Base-by-base conservation (phyloP, 345 rosid species). In the Excoecaria agallocha region DNA sequence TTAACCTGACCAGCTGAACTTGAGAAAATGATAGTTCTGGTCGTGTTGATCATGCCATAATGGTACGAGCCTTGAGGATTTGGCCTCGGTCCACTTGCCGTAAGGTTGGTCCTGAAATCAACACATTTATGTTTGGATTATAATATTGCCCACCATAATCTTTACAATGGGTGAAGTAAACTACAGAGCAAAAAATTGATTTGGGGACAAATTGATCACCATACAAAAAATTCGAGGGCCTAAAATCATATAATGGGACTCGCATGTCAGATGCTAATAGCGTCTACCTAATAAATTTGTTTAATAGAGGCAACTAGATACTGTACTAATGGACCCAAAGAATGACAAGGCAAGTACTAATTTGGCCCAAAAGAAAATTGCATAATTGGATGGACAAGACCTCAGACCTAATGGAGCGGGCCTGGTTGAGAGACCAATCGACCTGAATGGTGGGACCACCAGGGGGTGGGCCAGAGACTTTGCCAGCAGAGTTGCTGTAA, bases 41-140 rank as follows among this genome's bases (percentile, higher is more conserved):
- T 82, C 25, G 88, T 84, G 82, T 89, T 91, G 77, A 95, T 90
- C 88, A 89, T 52, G 15, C 99, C 99, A 57, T 95, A 95, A 75
- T 95, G 97, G 85, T 93, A 95, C 1, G 98, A 94, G 13, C 98
- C 98, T 84, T 94, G 98, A 2, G 98, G 98, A 81, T 95, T 95
- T 5, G 99, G 98, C 56, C 99, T 85, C 0, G 98, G 98, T 41
- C 93, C 99, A 73, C 97, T 95, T 13, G 99, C 98, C 0, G 99
- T 91, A 64, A 95, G 86, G 72, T 95, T 95, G 86, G 96, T 83
- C 82, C 98, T 91, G 89, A 70, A 82, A 73, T 9, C 1, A 43
- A 10, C 48, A 43, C 48, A 43, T 43, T 30, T 6, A 43, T 4
- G 48, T 43, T 43, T 6, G 10, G 48, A 43, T 43, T 8, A 43